These are phyloP conservation scores for Apiospora hydei DNA, from an alignment of 2,329 filamentous ascomycete genomes.

Conservation along the genomic window DNA sequence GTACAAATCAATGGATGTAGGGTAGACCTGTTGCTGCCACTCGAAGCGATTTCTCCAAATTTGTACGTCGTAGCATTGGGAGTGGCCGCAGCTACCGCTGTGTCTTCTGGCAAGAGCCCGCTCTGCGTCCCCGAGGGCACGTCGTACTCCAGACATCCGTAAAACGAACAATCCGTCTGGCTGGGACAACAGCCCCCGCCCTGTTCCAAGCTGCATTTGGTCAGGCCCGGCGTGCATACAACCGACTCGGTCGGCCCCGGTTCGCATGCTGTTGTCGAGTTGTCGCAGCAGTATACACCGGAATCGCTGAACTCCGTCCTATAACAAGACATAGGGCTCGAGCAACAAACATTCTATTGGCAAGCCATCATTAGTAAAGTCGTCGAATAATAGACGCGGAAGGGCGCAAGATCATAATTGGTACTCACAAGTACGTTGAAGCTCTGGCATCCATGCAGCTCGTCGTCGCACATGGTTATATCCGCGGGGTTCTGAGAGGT, in stretches of 20 bases:
- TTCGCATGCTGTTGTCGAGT: constrained; percentile 22
- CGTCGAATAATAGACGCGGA: background rate
- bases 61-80: constrained; percentile 24
- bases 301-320: constrained; percentile 32
- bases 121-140: constrained; percentile 1
- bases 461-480: constrained; percentile 25
- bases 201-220: constrained; percentile 28
- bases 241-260: constrained; percentile 25
- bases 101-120: background rate
- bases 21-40: background rate
- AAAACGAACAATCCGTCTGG: constrained; percentile 29
- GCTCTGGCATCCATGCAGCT: constrained; percentile 30
- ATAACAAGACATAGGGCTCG: constrained; percentile 31
- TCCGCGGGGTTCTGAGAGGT: background rate
- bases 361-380: background rate
- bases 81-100: background rate
- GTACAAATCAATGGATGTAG: background rate
- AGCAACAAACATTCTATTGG: constrained; percentile 34
- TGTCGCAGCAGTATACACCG: constrained; percentile 34
- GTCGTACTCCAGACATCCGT: constrained; percentile 30
- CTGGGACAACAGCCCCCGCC: constrained; percentile 35
- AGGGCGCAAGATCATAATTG: background rate
- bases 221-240: constrained; percentile 27
- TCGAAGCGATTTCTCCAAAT: constrained; percentile 25
- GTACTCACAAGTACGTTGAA: background rate